These are phyloP conservation scores for Aspergillus sp. DNA, from an alignment of 2,329 filamentous ascomycete species.

Conservation along the genomic window DNA sequence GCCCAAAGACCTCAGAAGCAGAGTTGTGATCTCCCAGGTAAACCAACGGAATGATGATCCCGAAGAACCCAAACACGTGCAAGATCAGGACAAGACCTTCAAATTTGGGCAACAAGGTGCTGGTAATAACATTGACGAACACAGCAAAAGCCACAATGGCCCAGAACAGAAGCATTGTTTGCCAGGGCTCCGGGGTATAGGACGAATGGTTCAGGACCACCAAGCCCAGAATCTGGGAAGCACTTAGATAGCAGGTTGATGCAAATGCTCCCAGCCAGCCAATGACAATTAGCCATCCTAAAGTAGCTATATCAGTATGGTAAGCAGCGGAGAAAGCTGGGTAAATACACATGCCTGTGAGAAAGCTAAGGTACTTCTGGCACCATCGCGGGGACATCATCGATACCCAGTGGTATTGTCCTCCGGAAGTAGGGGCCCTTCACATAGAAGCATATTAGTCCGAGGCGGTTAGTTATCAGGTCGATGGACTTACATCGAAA, in stretches of 20 bases:
- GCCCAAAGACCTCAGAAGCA: not conserved
- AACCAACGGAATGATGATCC: not conserved
- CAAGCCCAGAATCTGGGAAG: slow-evolving; percentile 2
- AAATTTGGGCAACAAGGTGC: slow-evolving; percentile 4
- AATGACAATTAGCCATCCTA: slow-evolving; percentile 5
- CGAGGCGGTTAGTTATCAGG: too few relatives aligned
- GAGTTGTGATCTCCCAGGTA: slow-evolving; percentile 5
- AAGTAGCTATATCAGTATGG: too few relatives aligned
- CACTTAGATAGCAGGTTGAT: slow-evolving; percentile 5
- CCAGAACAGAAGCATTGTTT: slow-evolving; percentile 2
- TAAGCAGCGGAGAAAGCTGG: too few relatives aligned
- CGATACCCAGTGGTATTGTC: slow-evolving; percentile 5
- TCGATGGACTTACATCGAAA: slow-evolving; percentile 2
- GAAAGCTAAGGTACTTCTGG: slow-evolving; percentile 7
- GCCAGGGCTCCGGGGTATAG: not conserved
- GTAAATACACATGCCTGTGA: not conserved
- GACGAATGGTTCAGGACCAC: not conserved
- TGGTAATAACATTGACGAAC: slow-evolving; percentile 2
- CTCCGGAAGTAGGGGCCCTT: slow-evolving; percentile 3
- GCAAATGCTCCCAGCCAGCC: slow-evolving; percentile 4
- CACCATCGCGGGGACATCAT: slow-evolving; percentile 5
- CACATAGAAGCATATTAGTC: not conserved
- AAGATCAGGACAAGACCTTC: slow-evolving; percentile 1
- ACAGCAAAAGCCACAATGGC: slow-evolving; percentile 4
- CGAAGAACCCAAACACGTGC: slow-evolving; percentile 3